These are phyloP conservation scores for Taphrina pruni DNA, from an alignment of 1,139 yeast genomes.

Conservation along the genomic window DNA sequence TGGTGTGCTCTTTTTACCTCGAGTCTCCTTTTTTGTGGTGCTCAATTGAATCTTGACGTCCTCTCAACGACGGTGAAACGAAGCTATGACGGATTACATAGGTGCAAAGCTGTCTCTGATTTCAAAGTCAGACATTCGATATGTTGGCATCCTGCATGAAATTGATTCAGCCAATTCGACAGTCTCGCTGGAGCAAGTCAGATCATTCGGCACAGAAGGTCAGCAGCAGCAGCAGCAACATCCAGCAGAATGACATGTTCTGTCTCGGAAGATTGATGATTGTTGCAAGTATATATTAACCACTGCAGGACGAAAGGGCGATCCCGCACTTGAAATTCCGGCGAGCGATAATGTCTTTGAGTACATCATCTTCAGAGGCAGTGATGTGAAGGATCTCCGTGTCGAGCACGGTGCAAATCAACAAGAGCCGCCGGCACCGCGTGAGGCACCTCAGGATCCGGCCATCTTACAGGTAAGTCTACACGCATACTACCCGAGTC, in stretches of 20 bases:
- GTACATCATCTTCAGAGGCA: constrained; percentile 84
- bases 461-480: constrained; percentile 51
- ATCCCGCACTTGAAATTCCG: constrained; percentile 72
- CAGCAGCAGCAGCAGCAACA: not conserved
- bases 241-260: too few relatives aligned
- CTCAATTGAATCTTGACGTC: too few relatives aligned
- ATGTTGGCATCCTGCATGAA: constrained; percentile 83
- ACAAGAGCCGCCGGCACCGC: constrained; percentile 50
- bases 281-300: not conserved
- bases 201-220: constrained; percentile 89
- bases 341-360: constrained; percentile 78
- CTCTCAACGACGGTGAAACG: too few relatives aligned
- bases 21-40: too few relatives aligned
- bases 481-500: not conserved
- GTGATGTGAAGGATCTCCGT: constrained; percentile 87
- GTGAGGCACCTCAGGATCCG: constrained; percentile 50
- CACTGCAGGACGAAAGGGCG: constrained; percentile 64
- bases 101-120: constrained; percentile 91
- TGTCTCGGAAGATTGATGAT: not conserved
- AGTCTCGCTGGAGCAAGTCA: constrained; percentile 79
- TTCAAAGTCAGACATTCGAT: constrained; percentile 83
- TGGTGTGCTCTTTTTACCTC: not conserved
- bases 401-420: constrained; percentile 63
- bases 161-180: constrained; percentile 92
- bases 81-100: constrained; percentile 69